Evolutionary conservation across 768 basidiomycete genomes (phyloP), one percentile per base, ranked within the genome.

Genomic region (Cystofilobasidium macerans): DNA sequence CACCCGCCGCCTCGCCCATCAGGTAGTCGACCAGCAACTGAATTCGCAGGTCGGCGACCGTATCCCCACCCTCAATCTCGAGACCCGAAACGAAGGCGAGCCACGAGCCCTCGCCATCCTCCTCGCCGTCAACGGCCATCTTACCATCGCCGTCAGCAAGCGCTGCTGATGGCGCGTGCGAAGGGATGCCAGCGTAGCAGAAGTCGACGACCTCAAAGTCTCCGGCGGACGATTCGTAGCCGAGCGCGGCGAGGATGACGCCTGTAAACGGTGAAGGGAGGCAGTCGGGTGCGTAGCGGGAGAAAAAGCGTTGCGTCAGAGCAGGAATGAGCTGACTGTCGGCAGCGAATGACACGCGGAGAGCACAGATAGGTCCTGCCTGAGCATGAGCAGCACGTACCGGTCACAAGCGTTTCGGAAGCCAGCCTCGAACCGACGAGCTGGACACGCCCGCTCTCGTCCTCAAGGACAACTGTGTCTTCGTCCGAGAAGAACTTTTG

Each of bases 151-250:
- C 51, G 62, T 51, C 48, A 36, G 22, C 45, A 32, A 54, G 68
- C 62, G 22, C 24, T 48, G 51, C 20, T 71, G 43, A 62, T 14
- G 70, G 43, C 28, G 72, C 71, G 70, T 88, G 85, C 3, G 85
- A 84, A 13, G 94, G 86, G 77, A 94, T 79, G 0, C 85, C 93
- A 3, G 92, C 81, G 72, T 82, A 87, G 76, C 91, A 93, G 12
- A 87, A 75, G 76, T 98, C 94, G 26, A 88, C 81, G 9, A 93
- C 92, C 74, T 97, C 89, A 71, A 98, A 99, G 69, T 95, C 91
- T 8, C 95, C 95, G 36, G 80, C 80, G 3, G 83, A 79, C 0
- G 89, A 95, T 76, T 98, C 95, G 74, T 88, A 85, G 12, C 95
- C 95, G 24, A 99, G 81, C 0, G 83, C 90, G 28, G 87, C 90